Evolutionary conservation across 75 land plant species (phyloP).

Genomic region (Picea glauca): DNA sequence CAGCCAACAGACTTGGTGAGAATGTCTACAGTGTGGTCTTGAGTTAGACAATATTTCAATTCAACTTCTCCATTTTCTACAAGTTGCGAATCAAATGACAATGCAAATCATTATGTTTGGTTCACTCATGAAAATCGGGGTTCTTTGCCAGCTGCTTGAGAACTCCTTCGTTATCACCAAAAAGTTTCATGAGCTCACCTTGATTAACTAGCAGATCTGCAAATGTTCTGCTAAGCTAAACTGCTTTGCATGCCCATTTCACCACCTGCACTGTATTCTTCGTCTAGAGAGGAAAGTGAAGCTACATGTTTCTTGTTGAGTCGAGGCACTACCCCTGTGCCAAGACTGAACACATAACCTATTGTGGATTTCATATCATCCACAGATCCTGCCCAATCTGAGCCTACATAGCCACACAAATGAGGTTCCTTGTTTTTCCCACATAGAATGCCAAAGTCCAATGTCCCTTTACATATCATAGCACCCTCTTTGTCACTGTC

Average conservation of each 20-base stretch:
- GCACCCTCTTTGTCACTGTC: neutral
- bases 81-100: no score
- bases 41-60: no score
- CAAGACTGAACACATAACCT: neutral
- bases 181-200: neutral
- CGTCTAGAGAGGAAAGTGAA: neutral
- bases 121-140: no score
- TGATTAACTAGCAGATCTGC: neutral
- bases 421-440: neutral
- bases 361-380: neutral
- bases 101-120: no score
- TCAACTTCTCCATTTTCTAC: no score
- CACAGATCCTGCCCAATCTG: neutral
- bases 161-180: neutral
- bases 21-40: no score
- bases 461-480: neutral
- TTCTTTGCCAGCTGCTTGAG: no score
- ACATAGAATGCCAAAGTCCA: conserved; percentile 6
- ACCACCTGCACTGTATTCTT: neutral
- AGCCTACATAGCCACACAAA: neutral
- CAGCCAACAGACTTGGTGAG: no score
- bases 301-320: neutral
- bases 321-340: neutral
- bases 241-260: neutral
- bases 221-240: neutral